phyloP scores from a whole-genome alignment of 2,329 filamentous ascomycete species.

The Elsinoe batatas region DNA sequence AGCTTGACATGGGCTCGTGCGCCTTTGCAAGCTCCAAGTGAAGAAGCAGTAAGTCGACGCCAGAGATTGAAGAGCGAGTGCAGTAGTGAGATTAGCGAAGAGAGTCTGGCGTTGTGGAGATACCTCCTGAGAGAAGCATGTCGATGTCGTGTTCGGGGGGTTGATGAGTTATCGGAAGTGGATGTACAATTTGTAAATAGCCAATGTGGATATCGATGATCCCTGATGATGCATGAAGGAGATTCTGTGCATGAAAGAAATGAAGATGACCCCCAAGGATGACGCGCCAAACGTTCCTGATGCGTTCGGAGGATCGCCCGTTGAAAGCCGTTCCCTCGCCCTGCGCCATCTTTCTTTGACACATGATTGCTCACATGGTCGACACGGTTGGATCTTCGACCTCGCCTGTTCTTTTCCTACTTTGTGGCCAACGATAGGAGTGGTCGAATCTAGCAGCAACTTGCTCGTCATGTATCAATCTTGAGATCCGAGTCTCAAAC shows the following conservation, averaged over 20 bases:
- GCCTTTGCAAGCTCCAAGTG: constrained; percentile 44
- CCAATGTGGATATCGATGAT: neutral
- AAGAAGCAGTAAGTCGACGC: neutral
- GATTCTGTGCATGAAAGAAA: neutral
- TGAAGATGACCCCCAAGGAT: neutral
- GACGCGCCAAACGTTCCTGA: constrained; percentile 5
- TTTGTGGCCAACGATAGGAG: neutral
- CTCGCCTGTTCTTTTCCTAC: neutral
- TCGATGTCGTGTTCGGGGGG: neutral
- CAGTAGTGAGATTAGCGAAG: neutral
- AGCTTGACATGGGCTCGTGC: constrained; percentile 60
- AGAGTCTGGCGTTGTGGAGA: constrained; percentile 7
- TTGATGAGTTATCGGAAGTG: neutral
- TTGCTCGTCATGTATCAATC: neutral
- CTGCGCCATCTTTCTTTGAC: constrained; percentile 10
- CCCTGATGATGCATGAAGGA: constrained; percentile 3
- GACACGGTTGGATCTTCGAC: neutral
- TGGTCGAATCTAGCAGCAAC: neutral
- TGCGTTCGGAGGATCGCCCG: neutral
- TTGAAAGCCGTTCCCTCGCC: constrained; percentile 9
- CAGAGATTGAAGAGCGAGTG: neutral
- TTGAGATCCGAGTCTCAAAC: neutral
- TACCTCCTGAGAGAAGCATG: neutral
- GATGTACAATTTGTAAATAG: constrained; percentile 8
- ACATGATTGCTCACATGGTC: neutral